These are phyloP conservation scores for Erucastrum elatum DNA, from an alignment of 345 rosid species.

Conservation along the genomic window DNA sequence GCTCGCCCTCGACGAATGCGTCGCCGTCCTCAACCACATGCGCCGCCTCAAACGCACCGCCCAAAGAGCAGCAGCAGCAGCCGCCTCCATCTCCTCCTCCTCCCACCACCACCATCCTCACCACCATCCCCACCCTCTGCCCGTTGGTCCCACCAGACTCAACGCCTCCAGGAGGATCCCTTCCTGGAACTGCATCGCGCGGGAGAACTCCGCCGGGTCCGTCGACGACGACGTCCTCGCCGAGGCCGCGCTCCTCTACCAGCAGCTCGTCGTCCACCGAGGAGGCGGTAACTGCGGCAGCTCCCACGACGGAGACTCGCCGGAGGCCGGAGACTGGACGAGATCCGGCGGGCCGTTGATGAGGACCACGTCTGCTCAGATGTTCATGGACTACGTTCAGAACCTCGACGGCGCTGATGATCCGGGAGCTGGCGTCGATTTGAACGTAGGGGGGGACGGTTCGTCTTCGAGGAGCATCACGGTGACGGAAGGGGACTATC, in stretches of 20 bases:
- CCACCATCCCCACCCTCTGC: constrained; percentile 48
- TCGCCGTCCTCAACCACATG: constrained; percentile 88
- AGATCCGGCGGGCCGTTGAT: constrained; percentile 95
- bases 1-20: constrained; percentile 92
- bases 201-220: constrained; percentile 90
- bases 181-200: constrained; percentile 95
- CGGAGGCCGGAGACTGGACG: constrained; percentile 81
- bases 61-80: constrained; percentile 76
- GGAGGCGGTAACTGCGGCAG: not conserved
- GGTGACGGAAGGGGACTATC: constrained; percentile 79
- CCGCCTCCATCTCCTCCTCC: constrained; percentile 27
- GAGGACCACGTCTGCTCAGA: constrained; percentile 85
- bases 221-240: constrained; percentile 67
- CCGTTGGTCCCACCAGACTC: constrained; percentile 52
- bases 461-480: constrained; percentile 49
- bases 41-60: constrained; percentile 87
- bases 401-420: constrained; percentile 47
- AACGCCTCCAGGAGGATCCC: constrained; percentile 88
- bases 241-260: constrained; percentile 40
- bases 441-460: constrained; percentile 23
- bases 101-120: constrained; percentile 2
- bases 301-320: constrained; percentile 60
- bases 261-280: constrained; percentile 45
- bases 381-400: constrained; percentile 73
- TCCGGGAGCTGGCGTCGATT: constrained; percentile 36